Conservation (phyloP, 78 protist species). For the Cavenderia fasciculata region DNA sequence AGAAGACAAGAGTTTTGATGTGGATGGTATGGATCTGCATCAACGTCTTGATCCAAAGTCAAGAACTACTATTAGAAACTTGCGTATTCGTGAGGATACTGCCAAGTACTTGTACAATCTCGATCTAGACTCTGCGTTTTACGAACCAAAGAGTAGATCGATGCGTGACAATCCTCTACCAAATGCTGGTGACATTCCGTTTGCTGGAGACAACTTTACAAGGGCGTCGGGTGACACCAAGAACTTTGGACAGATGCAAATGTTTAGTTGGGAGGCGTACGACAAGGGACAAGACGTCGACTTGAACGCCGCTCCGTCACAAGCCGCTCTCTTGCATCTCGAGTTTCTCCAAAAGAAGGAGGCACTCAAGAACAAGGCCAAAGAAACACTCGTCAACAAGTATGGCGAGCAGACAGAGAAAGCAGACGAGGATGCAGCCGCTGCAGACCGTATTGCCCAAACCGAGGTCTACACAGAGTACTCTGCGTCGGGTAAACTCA, state of each 20-base stretch:
- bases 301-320: constrained; percentile 95
- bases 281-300: constrained; percentile 89
- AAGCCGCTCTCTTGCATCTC: constrained; percentile 83
- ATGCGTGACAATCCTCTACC: constrained; percentile 96
- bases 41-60: constrained; percentile 83
- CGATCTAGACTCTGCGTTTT: constrained; percentile 95
- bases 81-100: constrained; percentile 96
- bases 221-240: constrained; percentile 91
- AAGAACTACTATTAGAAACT: constrained; percentile 88
- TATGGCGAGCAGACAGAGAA: constrained; percentile 92
- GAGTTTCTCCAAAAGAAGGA: constrained; percentile 78
- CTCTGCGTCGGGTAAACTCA: constrained; percentile 82
- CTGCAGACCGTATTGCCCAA: constrained; percentile 84
- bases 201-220: constrained; percentile 92
- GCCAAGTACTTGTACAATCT: constrained; percentile 98
- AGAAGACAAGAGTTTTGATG: constrained; percentile 45
- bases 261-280: constrained; percentile 88
- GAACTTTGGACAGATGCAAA: constrained; percentile 82
- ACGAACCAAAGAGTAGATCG: constrained; percentile 98
- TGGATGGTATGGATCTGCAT: constrained; percentile 52
- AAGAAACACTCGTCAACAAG: constrained; percentile 64
- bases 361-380: constrained; percentile 21
- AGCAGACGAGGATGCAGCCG: constrained; percentile 2
- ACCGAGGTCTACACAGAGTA: constrained; percentile 96
- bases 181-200: constrained; percentile 12